A percentile compares a stretch with the other conserved stretches of the same genome.
Conservation (phyloP, 1,139 yeast species). For the Lodderomyces orthopsilosis region DNA sequence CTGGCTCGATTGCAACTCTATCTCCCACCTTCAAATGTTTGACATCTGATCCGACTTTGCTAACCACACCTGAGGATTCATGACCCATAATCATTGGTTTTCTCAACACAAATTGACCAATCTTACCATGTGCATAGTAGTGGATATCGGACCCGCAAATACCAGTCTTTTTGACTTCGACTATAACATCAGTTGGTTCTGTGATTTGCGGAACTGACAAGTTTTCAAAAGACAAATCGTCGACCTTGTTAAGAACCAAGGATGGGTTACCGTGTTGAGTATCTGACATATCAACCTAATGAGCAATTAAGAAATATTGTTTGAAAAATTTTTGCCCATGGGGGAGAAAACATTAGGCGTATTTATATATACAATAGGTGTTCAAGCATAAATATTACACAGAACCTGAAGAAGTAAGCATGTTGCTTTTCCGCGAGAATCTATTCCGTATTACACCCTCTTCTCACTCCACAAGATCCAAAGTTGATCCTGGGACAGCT, state of each 20-base stretch:
- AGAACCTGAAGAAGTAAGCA: not conserved
- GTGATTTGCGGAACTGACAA: slow-evolving; percentile 61
- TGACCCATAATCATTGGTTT: slow-evolving; percentile 75
- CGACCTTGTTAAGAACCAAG: slow-evolving; percentile 63
- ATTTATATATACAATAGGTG: too few species aligned
- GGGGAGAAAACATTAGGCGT: not conserved
- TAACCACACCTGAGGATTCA: slow-evolving; percentile 71
- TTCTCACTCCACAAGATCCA: not conserved
- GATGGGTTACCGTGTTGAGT: slow-evolving; percentile 50
- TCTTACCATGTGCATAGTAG: slow-evolving; percentile 74
- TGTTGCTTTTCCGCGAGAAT: not conserved
- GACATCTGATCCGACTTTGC: slow-evolving; percentile 63
- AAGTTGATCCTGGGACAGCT: too few species aligned
- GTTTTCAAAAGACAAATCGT: slow-evolving; percentile 63
- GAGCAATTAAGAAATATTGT: not conserved
- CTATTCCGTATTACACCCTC: not conserved
- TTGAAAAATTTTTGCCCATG: not conserved
- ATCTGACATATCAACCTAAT: slow-evolving; percentile 10
- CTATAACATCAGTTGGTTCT: slow-evolving; percentile 68
- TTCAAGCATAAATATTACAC: not conserved
- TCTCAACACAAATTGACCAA: slow-evolving; percentile 66
- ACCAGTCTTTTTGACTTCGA: slow-evolving; percentile 75
- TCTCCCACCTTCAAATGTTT: slow-evolving; percentile 67
- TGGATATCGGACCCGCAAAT: slow-evolving; percentile 89
- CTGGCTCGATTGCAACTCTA: slow-evolving; percentile 72